A percentile compares a stretch with the other conserved stretches of the same genome.
Conservation (phyloP, 2,329 filamentous ascomycete species). For the Colletotrichum tamarilloi region DNA sequence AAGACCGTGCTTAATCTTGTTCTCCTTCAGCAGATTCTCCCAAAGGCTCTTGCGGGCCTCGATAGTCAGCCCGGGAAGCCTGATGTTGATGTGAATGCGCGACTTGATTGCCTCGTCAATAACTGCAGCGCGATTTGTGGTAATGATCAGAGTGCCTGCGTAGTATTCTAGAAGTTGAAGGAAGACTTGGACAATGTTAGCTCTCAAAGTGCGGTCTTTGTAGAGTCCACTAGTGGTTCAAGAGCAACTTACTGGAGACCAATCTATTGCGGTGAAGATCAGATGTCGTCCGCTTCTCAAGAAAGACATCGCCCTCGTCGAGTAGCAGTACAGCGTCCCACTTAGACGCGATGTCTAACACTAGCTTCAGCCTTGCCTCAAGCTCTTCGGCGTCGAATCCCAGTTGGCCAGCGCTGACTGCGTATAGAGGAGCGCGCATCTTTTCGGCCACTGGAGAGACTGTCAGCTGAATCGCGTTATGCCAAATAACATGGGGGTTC, state of each 20-base stretch:
- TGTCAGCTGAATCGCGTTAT: conserved; percentile 39
- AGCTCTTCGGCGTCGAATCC: conserved; percentile 15
- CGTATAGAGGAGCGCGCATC: background rate
- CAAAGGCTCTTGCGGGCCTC: conserved; percentile 41
- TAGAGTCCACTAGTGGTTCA: background rate
- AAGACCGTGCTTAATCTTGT: conserved; percentile 17
- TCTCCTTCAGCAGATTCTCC: conserved; percentile 42
- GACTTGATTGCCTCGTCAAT: conserved; percentile 48
- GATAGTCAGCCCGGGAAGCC: conserved; percentile 43
- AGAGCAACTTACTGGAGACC: conserved; percentile 27
- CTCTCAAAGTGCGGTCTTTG: background rate
- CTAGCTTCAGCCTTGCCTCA: conserved; percentile 18
- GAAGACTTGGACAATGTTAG: conserved; percentile 38
- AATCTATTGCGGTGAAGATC: conserved; percentile 34
- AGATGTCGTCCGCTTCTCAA: conserved; percentile 34
- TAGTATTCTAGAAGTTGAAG: conserved; percentile 44
- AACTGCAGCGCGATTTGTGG: conserved; percentile 42
- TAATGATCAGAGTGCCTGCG: conserved; percentile 46
- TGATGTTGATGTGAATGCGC: conserved; percentile 43
- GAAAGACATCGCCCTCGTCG: conserved; percentile 43
- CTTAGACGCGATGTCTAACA: conserved; percentile 34
- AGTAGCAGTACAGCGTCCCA: conserved; percentile 44
- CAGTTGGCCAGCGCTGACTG: too few relatives aligned
- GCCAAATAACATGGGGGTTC: background rate
- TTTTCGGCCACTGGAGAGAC: conserved; percentile 42